Conservation (phyloP, 225 moss, liverwort and hornwort genomes). For the Anthoceros angustus region DNA sequence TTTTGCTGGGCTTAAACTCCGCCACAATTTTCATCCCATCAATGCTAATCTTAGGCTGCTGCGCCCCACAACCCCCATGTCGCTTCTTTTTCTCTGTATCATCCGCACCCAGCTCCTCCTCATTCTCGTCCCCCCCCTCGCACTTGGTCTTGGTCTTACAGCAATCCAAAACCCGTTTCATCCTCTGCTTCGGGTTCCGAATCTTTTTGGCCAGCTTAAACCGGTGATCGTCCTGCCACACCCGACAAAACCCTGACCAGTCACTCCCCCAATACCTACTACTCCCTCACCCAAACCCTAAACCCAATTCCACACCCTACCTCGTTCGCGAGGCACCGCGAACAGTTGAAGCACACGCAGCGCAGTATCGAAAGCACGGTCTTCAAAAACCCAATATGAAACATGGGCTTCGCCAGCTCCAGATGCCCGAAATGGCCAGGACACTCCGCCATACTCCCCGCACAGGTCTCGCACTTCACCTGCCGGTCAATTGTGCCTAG, state of each 20-base stretch:
- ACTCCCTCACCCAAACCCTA: background rate
- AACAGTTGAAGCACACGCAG: conserved; percentile 96
- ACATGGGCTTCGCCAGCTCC: conserved; percentile 99
- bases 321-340: conserved; percentile 66
- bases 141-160: conserved; percentile 94
- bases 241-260: background rate
- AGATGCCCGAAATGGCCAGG: conserved; percentile 96
- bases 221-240: conserved; percentile 70
- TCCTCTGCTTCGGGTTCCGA: conserved; percentile 85
- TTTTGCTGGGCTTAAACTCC: conserved; percentile 66
- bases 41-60: conserved; percentile 89
- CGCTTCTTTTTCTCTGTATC: conserved; percentile 80
- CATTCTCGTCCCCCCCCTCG: conserved; percentile 75
- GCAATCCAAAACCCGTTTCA: conserved; percentile 95
- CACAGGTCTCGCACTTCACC: conserved; percentile 95
- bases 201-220: conserved; percentile 95
- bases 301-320: conserved; percentile 15
- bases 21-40: conserved; percentile 97
- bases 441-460: conserved; percentile 96
- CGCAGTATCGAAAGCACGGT: conserved; percentile 83
- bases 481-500: conserved; percentile 94
- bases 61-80: conserved; percentile 94
- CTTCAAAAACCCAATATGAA: conserved; percentile 95
- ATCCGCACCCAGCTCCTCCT: conserved; percentile 59
- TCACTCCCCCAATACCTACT: background rate